Evolutionary conservation across 371 early-diverging fungal genomes (phyloP).

Genomic region (Actinomucor elegans): DNA sequence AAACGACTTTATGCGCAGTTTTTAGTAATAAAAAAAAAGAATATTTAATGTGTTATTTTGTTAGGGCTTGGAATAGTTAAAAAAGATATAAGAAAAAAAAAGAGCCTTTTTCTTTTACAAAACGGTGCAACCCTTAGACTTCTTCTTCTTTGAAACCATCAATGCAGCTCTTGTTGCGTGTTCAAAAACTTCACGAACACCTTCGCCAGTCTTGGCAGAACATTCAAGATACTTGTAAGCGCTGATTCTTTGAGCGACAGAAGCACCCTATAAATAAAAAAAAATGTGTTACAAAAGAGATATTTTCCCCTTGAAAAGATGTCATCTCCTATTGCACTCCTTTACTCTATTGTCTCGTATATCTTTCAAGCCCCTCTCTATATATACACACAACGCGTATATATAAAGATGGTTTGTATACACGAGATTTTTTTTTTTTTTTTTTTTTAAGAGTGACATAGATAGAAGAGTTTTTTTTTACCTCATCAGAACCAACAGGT

Average conservation of each 20-base stretch:
- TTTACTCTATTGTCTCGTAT: too few species aligned
- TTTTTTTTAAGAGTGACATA: too few species aligned
- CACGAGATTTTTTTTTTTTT: neutral
- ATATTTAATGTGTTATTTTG: too few species aligned
- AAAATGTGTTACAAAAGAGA: slow-evolving; percentile 9
- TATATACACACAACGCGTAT: too few species aligned
- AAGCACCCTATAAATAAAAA: slow-evolving; percentile 36
- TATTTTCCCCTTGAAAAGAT: neutral
- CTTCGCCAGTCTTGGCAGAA: slow-evolving; percentile 89
- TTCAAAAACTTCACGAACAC: slow-evolving; percentile 94
- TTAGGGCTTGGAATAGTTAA: too few species aligned
- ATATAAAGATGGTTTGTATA: neutral
- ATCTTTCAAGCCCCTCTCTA: too few species aligned
- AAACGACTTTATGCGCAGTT: too few species aligned
- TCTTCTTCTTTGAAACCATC: slow-evolving; percentile 57
- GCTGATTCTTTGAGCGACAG: slow-evolving; percentile 73
- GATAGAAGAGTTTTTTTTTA: slow-evolving; percentile 24
- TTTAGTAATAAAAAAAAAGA: too few species aligned
- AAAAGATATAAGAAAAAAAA: too few species aligned
- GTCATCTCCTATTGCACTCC: too few species aligned
- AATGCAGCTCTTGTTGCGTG: slow-evolving; percentile 89
- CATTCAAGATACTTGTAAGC: slow-evolving; percentile 95
- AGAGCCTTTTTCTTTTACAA: slow-evolving; percentile 47
- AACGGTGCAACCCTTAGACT: slow-evolving; percentile 45
- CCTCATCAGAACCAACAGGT: slow-evolving; percentile 83